phyloP scores from a whole-genome alignment of 179 eudicot genomes.

The Beta macrorhiza region DNA sequence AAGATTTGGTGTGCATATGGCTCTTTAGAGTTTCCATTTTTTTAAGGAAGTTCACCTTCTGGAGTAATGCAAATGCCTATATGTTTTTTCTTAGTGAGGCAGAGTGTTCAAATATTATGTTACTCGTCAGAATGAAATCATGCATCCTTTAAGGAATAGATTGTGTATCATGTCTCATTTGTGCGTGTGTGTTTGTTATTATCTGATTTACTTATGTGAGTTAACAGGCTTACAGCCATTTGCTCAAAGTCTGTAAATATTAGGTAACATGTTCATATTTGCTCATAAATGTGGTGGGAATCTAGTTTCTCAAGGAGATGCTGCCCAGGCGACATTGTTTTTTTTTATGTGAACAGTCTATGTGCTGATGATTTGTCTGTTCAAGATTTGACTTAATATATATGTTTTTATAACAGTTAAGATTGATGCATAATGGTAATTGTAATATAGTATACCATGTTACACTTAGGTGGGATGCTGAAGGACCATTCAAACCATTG shows the following conservation, averaged over 20 bases:
- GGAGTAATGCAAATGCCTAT: not conserved
- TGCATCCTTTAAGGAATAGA: not conserved
- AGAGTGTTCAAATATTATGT: not conserved
- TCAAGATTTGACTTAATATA: not conserved
- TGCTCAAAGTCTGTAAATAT: conserved; percentile 1
- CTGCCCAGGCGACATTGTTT: too few species aligned
- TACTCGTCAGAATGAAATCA: not conserved
- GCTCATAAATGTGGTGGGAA: not conserved
- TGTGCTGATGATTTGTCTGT: not conserved
- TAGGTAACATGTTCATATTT: not conserved
- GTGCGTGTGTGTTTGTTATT: not conserved
- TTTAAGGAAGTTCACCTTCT: too few species aligned
- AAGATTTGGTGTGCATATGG: not conserved
- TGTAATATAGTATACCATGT: conserved; percentile 1
- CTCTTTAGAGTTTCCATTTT: not conserved
- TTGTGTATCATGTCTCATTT: not conserved
- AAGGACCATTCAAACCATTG: conserved; percentile 90
- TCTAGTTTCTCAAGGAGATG: not conserved
- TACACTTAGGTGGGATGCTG: conserved; percentile 84
- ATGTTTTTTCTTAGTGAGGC: not conserved
- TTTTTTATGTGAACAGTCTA: not conserved
- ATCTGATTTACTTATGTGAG: not conserved
- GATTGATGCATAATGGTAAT: conserved; percentile 6
- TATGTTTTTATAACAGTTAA: not conserved
- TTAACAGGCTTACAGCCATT: not conserved